phyloP scores from a whole-genome alignment of 2,329 filamentous ascomycete species.

The Phoma sp. region DNA sequence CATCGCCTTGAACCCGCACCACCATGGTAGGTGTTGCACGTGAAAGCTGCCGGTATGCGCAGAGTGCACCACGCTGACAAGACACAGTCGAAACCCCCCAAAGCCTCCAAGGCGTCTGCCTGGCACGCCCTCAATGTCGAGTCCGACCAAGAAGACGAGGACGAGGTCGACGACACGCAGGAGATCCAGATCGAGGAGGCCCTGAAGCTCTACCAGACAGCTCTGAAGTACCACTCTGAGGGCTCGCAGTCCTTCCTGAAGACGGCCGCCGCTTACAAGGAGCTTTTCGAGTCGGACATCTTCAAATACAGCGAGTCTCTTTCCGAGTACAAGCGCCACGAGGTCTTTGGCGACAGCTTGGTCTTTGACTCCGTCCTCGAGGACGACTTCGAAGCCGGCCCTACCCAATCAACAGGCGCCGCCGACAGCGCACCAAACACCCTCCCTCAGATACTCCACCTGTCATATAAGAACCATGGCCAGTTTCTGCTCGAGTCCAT shows the following conservation, averaged over 20 bases:
- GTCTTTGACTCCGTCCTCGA: slow-evolving; percentile 51
- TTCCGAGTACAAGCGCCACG: slow-evolving; percentile 80
- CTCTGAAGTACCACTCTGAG: slow-evolving; percentile 89
- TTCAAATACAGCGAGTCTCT: slow-evolving; percentile 88
- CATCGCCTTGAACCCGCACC: slow-evolving; percentile 3
- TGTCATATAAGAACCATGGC: slow-evolving; percentile 94
- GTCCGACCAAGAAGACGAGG: slow-evolving; percentile 85
- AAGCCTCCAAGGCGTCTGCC: slow-evolving; percentile 40
- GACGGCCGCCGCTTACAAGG: slow-evolving; percentile 80
- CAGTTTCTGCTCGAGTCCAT: slow-evolving; percentile 85
- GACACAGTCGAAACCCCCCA: slow-evolving; percentile 40
- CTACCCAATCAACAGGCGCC: slow-evolving; percentile 60
- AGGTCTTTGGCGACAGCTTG: slow-evolving; percentile 54
- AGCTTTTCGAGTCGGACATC: slow-evolving; percentile 88
- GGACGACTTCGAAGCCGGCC: slow-evolving; percentile 47
- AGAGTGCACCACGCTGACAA: slow-evolving; percentile 10
- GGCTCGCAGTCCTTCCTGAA: slow-evolving; percentile 76
- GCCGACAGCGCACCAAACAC: slow-evolving; percentile 79
- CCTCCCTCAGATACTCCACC: slow-evolving; percentile 85
- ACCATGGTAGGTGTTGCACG: slow-evolving; percentile 14
- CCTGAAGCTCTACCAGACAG: slow-evolving; percentile 89
- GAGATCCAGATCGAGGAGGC: slow-evolving; percentile 98
- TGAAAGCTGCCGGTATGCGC: neutral
- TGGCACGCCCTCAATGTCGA: slow-evolving; percentile 94
- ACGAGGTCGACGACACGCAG: slow-evolving; percentile 92